phyloP scores from a whole-genome alignment of 352 stramenopile genomes.

The Pythium rishiriense region DNA sequence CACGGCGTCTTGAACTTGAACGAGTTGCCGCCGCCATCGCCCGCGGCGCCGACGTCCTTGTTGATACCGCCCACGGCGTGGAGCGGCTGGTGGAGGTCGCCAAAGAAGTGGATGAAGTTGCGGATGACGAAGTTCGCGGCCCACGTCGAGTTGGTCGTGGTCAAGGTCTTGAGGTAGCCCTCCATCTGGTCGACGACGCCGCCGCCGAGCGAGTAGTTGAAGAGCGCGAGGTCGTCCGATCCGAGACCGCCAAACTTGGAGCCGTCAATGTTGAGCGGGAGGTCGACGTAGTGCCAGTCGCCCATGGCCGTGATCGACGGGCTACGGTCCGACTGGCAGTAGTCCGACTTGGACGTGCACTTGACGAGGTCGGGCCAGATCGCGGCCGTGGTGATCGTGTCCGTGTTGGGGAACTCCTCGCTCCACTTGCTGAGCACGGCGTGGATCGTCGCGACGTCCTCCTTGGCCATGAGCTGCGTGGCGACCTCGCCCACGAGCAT shows the following conservation, averaged over 20 bases:
- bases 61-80: constrained; percentile 53
- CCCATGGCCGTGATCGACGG: constrained; percentile 56
- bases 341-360: constrained; percentile 26
- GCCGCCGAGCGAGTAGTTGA: constrained; percentile 52
- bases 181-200: constrained; percentile 41
- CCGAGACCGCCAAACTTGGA: constrained; percentile 37
- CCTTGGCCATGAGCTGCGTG: constrained; percentile 27
- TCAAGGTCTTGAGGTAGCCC: constrained; percentile 42
- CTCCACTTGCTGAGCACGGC: constrained; percentile 28
- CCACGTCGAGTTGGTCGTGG: constrained; percentile 64
- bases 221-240: constrained; percentile 40
- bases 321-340: constrained; percentile 12
- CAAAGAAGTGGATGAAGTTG: constrained; percentile 75
- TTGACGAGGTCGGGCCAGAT: constrained; percentile 45
- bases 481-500: constrained; percentile 38
- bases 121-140: constrained; percentile 56
- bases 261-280: constrained; percentile 58
- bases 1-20: constrained; percentile 56
- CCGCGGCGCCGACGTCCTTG: constrained; percentile 17
- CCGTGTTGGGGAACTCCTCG: constrained; percentile 34
- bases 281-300: constrained; percentile 72
- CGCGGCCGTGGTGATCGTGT: constrained; percentile 29
- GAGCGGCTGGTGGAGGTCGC: constrained; percentile 62
- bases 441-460: constrained; percentile 30
- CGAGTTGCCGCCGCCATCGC: constrained; percentile 60